Percentiles rank a stretch among this genome's conserved stretches.
phyloP scores from a whole-genome alignment of 345 rosid genomes.

The Syzygium aqueum region DNA sequence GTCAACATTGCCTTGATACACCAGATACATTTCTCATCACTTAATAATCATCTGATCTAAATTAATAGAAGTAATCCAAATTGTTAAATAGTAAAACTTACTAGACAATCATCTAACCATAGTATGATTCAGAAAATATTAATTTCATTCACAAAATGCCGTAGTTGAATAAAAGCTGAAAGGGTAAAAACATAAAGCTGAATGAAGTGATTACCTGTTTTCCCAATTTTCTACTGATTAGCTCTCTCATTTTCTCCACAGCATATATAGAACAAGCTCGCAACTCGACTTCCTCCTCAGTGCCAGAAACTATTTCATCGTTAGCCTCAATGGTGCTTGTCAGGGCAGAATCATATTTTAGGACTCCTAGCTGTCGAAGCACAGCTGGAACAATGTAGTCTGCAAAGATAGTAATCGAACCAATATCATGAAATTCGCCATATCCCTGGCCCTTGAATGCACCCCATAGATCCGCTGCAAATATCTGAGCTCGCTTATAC shows the following conservation, averaged over 20 bases:
- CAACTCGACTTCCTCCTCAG: constrained; percentile 76
- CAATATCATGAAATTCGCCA: constrained; percentile 62
- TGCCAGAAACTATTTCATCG: constrained; percentile 53
- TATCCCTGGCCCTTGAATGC: constrained; percentile 71
- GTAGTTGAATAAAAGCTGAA: not conserved
- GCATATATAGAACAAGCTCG: constrained; percentile 79
- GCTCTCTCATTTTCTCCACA: constrained; percentile 71
- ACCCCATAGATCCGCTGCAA: constrained; percentile 73
- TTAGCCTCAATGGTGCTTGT: constrained; percentile 31
- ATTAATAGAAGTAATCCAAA: not conserved
- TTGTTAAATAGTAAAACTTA: not conserved
- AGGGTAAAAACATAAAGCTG: not conserved
- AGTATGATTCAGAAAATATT: not conserved
- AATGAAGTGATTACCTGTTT: constrained; percentile 40
- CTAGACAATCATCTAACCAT: not conserved
- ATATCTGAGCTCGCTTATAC: constrained; percentile 80
- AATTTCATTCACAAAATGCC: not conserved
- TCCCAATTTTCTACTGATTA: constrained; percentile 42
- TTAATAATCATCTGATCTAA: not conserved
- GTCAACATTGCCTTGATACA: not conserved
- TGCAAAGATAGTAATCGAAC: constrained; percentile 68
- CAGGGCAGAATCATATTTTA: constrained; percentile 51
- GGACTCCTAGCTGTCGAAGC: constrained; percentile 66
- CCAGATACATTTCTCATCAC: not conserved
- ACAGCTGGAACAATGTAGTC: constrained; percentile 79